These are phyloP conservation scores for Ganoderma meredithae DNA, from an alignment of 1,284 basidiomycete species.

Conservation along the genomic window DNA sequence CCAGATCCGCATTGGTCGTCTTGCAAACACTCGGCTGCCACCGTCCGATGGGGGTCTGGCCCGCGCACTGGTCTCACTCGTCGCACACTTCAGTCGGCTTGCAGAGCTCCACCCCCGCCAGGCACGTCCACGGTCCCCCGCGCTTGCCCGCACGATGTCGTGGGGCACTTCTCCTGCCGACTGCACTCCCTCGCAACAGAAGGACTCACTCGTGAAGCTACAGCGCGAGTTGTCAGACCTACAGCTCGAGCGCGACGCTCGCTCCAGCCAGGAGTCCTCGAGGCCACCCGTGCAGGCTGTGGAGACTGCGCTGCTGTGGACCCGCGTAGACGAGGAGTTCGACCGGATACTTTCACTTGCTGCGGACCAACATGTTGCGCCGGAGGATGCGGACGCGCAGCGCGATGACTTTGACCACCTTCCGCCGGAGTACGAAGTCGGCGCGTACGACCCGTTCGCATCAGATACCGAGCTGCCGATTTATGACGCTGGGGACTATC, in stretches of 20 bases:
- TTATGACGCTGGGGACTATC: slow-evolving; percentile 54
- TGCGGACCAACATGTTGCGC: slow-evolving; percentile 16
- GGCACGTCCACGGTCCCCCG: slow-evolving; percentile 13
- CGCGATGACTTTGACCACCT: slow-evolving; percentile 46
- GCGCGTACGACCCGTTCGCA: slow-evolving; percentile 44
- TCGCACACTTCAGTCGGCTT: slow-evolving; percentile 70
- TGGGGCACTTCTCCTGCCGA: slow-evolving; percentile 41
- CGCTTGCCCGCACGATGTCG: slow-evolving; percentile 32
- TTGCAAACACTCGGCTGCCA: slow-evolving; percentile 51
- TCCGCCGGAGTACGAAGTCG: slow-evolving; percentile 73
- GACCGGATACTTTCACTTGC: slow-evolving; percentile 73
- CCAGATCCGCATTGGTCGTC: slow-evolving; percentile 55
- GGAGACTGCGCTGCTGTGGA: slow-evolving; percentile 76
- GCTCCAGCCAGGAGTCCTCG: slow-evolving; percentile 15
- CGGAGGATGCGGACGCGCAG: slow-evolving; percentile 9
- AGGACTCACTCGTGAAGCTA: slow-evolving; percentile 65
- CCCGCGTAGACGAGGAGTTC: slow-evolving; percentile 74
- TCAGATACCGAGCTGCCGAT: slow-evolving; percentile 55
- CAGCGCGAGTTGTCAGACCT: slow-evolving; percentile 74
- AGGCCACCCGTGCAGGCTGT: slow-evolving; percentile 59
- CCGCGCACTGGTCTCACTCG: slow-evolving; percentile 67
- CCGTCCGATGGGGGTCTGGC: slow-evolving; percentile 64
- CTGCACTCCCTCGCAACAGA: slow-evolving; percentile 23
- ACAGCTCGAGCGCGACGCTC: slow-evolving; percentile 58
- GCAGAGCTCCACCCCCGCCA: slow-evolving; percentile 45